phyloP scores from a whole-genome alignment of 768 basidiomycete species.

The Suillus spraguei region DNA sequence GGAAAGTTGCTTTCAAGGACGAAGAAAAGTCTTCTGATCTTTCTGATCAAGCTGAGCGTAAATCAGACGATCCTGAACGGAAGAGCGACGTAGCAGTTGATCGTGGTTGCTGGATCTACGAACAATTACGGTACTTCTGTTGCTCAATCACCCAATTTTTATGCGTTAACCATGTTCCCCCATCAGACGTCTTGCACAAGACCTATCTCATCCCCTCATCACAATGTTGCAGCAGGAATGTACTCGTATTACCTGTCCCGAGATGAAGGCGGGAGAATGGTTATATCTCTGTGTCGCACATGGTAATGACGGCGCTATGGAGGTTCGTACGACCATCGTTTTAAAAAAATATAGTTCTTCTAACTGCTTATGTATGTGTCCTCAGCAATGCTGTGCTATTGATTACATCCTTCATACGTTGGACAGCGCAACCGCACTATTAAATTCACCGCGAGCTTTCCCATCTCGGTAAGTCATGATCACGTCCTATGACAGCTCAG shows the following conservation, averaged over 20 bases:
- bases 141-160: not conserved
- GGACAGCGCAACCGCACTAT: constrained; percentile 88
- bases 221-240: constrained; percentile 88
- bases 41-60: constrained; percentile 35
- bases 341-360: constrained; percentile 1
- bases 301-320: constrained; percentile 84
- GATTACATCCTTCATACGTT: constrained; percentile 94
- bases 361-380: constrained; percentile 8
- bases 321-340: constrained; percentile 48
- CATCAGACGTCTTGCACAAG: constrained; percentile 80
- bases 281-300: constrained; percentile 95
- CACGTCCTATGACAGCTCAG: constrained; percentile 13
- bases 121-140: constrained; percentile 52
- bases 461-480: constrained; percentile 71
- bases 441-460: constrained; percentile 90
- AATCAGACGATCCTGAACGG: constrained; percentile 29
- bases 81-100: constrained; percentile 65
- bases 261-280: constrained; percentile 99
- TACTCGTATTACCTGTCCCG: constrained; percentile 82
- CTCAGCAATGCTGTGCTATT: constrained; percentile 92
- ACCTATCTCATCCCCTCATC: constrained; percentile 83
- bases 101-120: constrained; percentile 84
- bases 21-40: constrained; percentile 25
- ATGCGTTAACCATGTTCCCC: constrained; percentile 8
- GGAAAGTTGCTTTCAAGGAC: constrained; percentile 36